Conservation (phyloP, 495 filamentous ascomycete genomes). For the Aspergillus campestris region DNA sequence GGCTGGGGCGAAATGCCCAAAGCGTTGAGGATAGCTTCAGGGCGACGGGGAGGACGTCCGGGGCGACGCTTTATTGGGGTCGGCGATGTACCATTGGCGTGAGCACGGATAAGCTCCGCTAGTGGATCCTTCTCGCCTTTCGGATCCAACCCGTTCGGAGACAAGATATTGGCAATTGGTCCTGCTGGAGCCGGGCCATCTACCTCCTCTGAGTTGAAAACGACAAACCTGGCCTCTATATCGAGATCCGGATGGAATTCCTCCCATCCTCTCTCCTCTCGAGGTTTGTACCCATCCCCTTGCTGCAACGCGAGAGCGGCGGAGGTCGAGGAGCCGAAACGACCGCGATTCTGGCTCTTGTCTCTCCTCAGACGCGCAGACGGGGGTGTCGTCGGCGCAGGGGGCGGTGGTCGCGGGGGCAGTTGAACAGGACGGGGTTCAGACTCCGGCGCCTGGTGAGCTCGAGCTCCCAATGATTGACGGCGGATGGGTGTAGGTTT, state of each 20-base stretch:
- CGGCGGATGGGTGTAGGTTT: conserved; percentile 16
- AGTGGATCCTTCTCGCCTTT: conserved; percentile 16
- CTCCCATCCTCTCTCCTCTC: conserved; percentile 93
- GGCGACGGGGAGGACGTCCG: conserved; percentile 53
- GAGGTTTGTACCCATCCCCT: conserved; percentile 90
- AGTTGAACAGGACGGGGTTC: conserved; percentile 15
- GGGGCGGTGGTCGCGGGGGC: conserved; percentile 31
- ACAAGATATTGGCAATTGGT: conserved; percentile 16
- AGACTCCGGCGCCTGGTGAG: conserved; percentile 20
- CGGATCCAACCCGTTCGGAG: conserved; percentile 18
- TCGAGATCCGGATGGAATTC: conserved; percentile 95
- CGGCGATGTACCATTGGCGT: conserved; percentile 21
- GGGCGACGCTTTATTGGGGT: conserved; percentile 48
- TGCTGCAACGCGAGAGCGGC: conserved; percentile 77
- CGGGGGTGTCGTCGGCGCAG: conserved; percentile 35
- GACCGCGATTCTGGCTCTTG: conserved; percentile 39
- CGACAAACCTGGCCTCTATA: conserved; percentile 64
- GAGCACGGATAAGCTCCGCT: conserved; percentile 15
- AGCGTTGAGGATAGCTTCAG: conserved; percentile 52
- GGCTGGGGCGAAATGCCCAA: conserved; percentile 50
- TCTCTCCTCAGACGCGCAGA: conserved; percentile 44
- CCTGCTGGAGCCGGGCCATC: conserved; percentile 52
- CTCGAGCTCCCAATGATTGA: conserved; percentile 21
- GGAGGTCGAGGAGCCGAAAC: conserved; percentile 74
- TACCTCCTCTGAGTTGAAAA: conserved; percentile 77